These are phyloP conservation scores for Butyriboletus appendiculatus DNA, from an alignment of 1,284 basidiomycete species.

Conservation along the genomic window DNA sequence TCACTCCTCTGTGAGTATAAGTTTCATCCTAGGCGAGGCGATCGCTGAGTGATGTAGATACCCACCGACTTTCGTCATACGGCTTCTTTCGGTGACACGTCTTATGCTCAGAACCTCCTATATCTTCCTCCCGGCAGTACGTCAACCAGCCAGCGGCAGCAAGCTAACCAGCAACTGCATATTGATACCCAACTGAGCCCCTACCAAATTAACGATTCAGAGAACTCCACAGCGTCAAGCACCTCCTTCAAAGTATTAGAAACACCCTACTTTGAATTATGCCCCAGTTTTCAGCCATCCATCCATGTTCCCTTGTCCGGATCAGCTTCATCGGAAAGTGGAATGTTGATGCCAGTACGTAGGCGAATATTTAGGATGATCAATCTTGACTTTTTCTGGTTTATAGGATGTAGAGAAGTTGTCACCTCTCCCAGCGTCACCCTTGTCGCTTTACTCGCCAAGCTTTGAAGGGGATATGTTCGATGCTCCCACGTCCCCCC, in stretches of 20 bases:
- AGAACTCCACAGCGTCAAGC: constrained; percentile 22
- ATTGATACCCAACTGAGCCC: constrained; percentile 19
- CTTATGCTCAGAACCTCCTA: neutral
- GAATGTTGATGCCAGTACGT: constrained; percentile 14
- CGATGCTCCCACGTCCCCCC: neutral
- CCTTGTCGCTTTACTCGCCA: constrained; percentile 11
- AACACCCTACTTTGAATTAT: constrained; percentile 14
- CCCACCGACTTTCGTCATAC: neutral
- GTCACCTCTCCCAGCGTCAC: constrained; percentile 10
- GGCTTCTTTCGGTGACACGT: neutral
- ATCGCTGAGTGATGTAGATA: constrained; percentile 14
- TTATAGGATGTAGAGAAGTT: constrained; percentile 13
- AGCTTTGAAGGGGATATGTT: neutral
- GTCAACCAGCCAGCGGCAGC: constrained; percentile 8
- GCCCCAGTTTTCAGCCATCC: neutral
- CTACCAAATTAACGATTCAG: constrained; percentile 11
- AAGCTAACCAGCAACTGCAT: constrained; percentile 13
- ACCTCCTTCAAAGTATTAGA: constrained; percentile 10
- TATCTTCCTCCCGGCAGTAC: neutral
- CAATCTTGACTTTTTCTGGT: neutral
- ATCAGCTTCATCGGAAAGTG: constrained; percentile 11
- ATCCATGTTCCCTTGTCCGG: constrained; percentile 13
- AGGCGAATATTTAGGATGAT: neutral
- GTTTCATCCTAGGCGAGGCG: neutral
- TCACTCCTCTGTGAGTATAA: constrained; percentile 15